Percentiles rank a stretch among this genome's conserved stretches.
Conservation (phyloP, 23 red algal genomes). For the Agarophyton chilense region DNA sequence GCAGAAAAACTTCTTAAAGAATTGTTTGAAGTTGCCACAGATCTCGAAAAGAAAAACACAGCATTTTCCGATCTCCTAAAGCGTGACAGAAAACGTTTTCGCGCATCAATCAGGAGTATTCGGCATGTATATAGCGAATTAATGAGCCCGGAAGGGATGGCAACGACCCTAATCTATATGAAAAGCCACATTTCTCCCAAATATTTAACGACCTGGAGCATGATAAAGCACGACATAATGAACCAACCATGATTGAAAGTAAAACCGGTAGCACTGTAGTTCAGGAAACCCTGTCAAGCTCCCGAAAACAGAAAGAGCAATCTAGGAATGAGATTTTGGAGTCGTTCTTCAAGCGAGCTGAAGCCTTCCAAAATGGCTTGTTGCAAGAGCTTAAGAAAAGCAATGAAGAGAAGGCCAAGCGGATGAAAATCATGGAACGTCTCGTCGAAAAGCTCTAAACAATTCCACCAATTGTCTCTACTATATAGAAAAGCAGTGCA, state of each 20-base stretch:
- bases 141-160: not conserved
- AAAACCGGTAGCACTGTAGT: not conserved
- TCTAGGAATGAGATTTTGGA: not conserved
- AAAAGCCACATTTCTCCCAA: too few species aligned
- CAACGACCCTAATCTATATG: too few species aligned
- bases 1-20: conserved; percentile 33
- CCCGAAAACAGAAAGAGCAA: too few species aligned
- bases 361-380: not conserved
- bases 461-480: not conserved
- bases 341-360: not conserved
- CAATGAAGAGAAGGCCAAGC: not conserved
- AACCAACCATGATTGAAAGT: not conserved
- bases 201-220: too few species aligned
- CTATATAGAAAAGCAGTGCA: conserved; percentile 1
- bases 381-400: not conserved
- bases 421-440: conserved; percentile 1
- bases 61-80: not conserved
- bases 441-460: not conserved
- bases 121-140: not conserved
- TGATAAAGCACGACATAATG: not conserved
- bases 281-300: not conserved
- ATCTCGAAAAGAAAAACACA: not conserved
- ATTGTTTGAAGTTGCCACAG: not conserved
- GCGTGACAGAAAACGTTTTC: conserved; percentile 10
- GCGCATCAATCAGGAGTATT: conserved; percentile 10